phyloP scores from a whole-genome alignment of 2,329 filamentous ascomycete species.

The Xylariaceae sp. region DNA sequence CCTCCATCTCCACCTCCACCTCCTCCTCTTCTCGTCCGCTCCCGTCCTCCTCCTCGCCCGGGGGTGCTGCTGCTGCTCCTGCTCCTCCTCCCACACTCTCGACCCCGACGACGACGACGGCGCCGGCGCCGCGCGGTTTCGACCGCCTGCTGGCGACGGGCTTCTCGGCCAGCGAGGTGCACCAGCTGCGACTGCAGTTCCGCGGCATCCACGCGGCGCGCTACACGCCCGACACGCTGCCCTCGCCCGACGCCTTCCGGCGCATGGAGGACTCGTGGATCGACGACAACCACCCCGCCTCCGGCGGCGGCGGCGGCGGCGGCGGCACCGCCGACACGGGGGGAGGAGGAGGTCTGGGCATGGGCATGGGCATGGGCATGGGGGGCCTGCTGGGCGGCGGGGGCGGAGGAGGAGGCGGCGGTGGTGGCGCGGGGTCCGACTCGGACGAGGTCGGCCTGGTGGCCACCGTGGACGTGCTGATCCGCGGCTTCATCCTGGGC shows the following conservation, averaged over 20 bases:
- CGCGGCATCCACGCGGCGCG: slow-evolving; percentile 73
- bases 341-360: slow-evolving; percentile 29
- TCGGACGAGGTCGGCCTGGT: slow-evolving; percentile 40
- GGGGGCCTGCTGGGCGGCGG: no score
- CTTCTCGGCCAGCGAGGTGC: slow-evolving; percentile 76
- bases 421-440: slow-evolving; percentile 27
- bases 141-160: slow-evolving; percentile 75
- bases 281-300: slow-evolving; percentile 52
- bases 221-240: slow-evolving; percentile 85
- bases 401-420: slow-evolving; percentile 26
- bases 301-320: slow-evolving; percentile 22
- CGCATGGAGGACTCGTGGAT: slow-evolving; percentile 87
- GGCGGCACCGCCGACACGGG: slow-evolving; percentile 25
- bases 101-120: slow-evolving; percentile 26
- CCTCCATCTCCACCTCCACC: slow-evolving; percentile 1
- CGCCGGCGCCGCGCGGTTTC: slow-evolving; percentile 66
- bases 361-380: no score
- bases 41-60: slow-evolving; percentile 1
- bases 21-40: slow-evolving; percentile 3
- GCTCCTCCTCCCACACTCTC: no score
- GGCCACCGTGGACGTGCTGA: slow-evolving; percentile 71
- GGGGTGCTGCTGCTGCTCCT: neutral
- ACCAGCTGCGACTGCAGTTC: slow-evolving; percentile 81
- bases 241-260: slow-evolving; percentile 65
- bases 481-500: slow-evolving; percentile 82